These are phyloP conservation scores for Terana coerulea DNA, from an alignment of 768 basidiomycete genomes.

Conservation along the genomic window DNA sequence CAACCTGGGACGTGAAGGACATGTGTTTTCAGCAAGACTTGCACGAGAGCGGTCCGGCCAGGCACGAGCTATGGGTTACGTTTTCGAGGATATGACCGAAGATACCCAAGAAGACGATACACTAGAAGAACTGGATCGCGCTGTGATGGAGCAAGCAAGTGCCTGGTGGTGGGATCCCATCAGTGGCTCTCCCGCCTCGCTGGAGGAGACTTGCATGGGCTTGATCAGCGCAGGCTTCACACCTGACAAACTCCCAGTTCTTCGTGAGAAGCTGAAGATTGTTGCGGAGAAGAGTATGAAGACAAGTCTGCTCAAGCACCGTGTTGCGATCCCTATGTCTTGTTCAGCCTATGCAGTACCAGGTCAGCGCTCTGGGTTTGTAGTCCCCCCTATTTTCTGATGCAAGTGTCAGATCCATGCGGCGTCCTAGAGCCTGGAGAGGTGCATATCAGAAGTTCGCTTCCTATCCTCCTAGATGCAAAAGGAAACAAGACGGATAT, in stretches of 20 bases:
- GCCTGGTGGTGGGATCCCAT: slow-evolving; percentile 71
- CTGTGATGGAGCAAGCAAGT: slow-evolving; percentile 37
- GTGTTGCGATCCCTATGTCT: slow-evolving; percentile 53
- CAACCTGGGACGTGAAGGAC: slow-evolving; percentile 18
- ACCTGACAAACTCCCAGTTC: slow-evolving; percentile 43
- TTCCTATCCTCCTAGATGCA: slow-evolving; percentile 33
- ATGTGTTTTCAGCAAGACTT: slow-evolving; percentile 20
- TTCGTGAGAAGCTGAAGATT: slow-evolving; percentile 50
- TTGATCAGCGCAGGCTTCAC: slow-evolving; percentile 58
- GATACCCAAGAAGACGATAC: background rate
- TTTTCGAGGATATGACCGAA: slow-evolving; percentile 17
- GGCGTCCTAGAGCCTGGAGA: slow-evolving; percentile 51
- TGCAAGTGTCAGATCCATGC: slow-evolving; percentile 39
- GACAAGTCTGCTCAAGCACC: slow-evolving; percentile 38
- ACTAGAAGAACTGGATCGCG: background rate
- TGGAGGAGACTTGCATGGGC: slow-evolving; percentile 59
- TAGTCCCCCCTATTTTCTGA: background rate
- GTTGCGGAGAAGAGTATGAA: slow-evolving; percentile 43
- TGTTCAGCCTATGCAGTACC: slow-evolving; percentile 61
- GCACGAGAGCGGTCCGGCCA: slow-evolving; percentile 20
- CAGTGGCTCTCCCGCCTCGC: slow-evolving; percentile 53
- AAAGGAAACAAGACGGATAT: slow-evolving; percentile 47
- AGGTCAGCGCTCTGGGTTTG: slow-evolving; percentile 28
- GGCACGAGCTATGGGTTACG: slow-evolving; percentile 26
- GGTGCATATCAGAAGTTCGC: slow-evolving; percentile 53